Conservation (phyloP, 495 filamentous ascomycete genomes). For the Lineolata rhizophorae region DNA sequence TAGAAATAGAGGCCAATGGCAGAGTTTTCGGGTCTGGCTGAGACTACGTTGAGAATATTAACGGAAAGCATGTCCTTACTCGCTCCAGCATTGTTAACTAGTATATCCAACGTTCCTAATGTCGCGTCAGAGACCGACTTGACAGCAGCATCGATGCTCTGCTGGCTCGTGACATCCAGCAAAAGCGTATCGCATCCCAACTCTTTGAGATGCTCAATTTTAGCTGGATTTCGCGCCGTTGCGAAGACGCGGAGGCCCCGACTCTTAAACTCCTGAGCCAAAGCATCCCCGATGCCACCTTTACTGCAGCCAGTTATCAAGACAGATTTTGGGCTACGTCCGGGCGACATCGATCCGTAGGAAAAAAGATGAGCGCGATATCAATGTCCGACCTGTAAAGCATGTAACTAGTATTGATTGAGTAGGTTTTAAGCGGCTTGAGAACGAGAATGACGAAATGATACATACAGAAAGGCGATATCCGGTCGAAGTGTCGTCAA, state of each 20-base stretch:
- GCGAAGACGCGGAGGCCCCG: slow-evolving; percentile 32
- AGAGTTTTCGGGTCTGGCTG: no score
- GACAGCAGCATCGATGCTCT: slow-evolving; percentile 20
- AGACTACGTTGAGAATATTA: no score
- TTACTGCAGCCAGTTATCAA: slow-evolving; percentile 11
- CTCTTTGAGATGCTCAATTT: slow-evolving; percentile 18
- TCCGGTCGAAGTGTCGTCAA: no score
- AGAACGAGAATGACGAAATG: no score
- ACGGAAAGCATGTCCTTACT: no score
- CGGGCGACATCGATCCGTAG: no score
- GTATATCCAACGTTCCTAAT: slow-evolving; percentile 20
- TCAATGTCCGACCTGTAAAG: no score
- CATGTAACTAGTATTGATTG: no score
- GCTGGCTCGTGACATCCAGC: slow-evolving; percentile 25
- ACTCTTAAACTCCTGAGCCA: slow-evolving; percentile 27
- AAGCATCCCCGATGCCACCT: slow-evolving; percentile 31
- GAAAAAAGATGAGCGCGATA: no score
- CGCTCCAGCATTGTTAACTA: slow-evolving; percentile 24
- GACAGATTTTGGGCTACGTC: slow-evolving; percentile 6
- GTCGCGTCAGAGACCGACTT: slow-evolving; percentile 8
- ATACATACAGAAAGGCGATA: no score
- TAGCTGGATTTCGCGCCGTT: slow-evolving; percentile 25
- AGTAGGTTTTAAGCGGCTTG: no score
- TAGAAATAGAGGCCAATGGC: no score
- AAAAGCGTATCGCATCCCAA: slow-evolving; percentile 23